Evolutionary conservation across 1,139 yeast genomes (phyloP).

Genomic region (Yamadazyma conglobata): DNA sequence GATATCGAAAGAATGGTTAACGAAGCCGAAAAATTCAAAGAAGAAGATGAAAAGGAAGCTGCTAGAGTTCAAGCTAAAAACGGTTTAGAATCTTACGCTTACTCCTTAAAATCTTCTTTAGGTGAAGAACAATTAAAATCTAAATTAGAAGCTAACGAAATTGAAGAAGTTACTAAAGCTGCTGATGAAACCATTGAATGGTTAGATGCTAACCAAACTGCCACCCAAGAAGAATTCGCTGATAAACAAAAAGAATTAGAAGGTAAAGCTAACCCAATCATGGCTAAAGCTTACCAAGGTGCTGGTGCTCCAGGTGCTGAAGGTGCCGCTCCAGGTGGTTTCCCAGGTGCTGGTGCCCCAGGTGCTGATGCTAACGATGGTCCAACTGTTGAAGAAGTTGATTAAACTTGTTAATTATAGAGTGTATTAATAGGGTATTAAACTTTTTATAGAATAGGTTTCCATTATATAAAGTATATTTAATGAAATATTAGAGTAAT

Average conservation of each 20-base stretch:
- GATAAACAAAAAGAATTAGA: conserved; percentile 94
- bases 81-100: conserved; percentile 88
- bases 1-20: conserved; percentile 50
- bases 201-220: conserved; percentile 87
- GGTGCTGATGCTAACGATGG: conserved; percentile 75
- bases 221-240: conserved; percentile 80
- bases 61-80: conserved; percentile 62
- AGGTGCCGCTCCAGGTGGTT: conserved; percentile 51
- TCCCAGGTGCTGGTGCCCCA: conserved; percentile 44
- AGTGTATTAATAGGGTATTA: not conserved
- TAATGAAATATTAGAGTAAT: too few species aligned
- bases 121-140: conserved; percentile 77
- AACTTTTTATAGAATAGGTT: not conserved
- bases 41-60: conserved; percentile 48
- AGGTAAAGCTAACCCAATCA: conserved; percentile 90
- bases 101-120: conserved; percentile 81
- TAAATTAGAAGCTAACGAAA: conserved; percentile 78
- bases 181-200: conserved; percentile 83
- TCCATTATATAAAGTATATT: not conserved
- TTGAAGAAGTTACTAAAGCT: conserved; percentile 74
- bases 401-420: conserved; percentile 38
- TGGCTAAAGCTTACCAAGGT: conserved; percentile 85
- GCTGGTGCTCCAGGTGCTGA: conserved; percentile 51
- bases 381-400: conserved; percentile 94
- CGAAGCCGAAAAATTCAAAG: conserved; percentile 51